Conservation (phyloP, 1,284 basidiomycete species). For the Cryptococcus hybrid region DNA sequence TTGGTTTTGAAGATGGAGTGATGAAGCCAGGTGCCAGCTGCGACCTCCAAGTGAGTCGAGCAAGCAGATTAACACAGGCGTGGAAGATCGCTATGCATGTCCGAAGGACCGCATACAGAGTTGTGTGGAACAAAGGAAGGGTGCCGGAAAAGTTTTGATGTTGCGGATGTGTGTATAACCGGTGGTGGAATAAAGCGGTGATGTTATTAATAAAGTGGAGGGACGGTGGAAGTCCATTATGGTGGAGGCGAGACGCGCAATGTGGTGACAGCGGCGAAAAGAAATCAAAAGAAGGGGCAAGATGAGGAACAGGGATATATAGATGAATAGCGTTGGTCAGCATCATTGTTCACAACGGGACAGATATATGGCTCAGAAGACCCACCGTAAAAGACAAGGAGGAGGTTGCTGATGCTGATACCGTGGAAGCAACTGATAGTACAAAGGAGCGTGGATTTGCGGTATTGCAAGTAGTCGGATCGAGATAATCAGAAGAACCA, state of each 20-base stretch:
- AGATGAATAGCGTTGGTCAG: neutral
- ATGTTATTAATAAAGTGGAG: too few relatives aligned
- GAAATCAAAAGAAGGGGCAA: neutral
- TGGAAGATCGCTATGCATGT: too few relatives aligned
- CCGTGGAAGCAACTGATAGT: neutral
- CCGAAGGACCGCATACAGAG: too few relatives aligned
- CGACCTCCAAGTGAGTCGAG: too few relatives aligned
- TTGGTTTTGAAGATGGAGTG: too few relatives aligned
- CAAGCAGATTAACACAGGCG: too few relatives aligned
- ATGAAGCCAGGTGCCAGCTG: too few relatives aligned
- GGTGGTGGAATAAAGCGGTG: neutral
- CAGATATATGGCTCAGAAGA: neutral
- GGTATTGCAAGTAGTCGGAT: neutral
- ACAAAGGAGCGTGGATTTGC: neutral
- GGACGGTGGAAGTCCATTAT: too few relatives aligned
- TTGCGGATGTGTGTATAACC: neutral
- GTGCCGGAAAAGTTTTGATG: too few relatives aligned
- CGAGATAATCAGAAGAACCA: neutral
- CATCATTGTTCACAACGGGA: too few relatives aligned
- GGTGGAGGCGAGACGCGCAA: neutral
- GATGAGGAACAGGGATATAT: neutral
- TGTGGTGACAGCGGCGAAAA: neutral
- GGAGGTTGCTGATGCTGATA: neutral
- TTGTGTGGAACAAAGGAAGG: too few relatives aligned
- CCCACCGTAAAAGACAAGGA: neutral